phyloP scores from a whole-genome alignment of 768 basidiomycete species.

The Leccinum aurantiacum region DNA sequence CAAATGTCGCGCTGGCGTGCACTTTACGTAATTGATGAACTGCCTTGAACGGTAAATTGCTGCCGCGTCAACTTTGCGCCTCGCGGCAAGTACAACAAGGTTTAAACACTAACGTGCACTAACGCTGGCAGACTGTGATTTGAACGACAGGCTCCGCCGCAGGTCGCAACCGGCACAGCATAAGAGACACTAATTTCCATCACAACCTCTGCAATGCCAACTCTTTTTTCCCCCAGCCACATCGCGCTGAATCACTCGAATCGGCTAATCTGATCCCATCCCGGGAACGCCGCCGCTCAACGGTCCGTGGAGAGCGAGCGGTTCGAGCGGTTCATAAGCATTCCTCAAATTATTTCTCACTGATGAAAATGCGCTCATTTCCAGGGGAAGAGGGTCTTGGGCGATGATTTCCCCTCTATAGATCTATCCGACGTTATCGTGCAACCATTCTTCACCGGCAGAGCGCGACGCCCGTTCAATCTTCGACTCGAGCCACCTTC shows the following conservation, averaged over 20 bases:
- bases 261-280: background rate
- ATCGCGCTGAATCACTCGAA: background rate
- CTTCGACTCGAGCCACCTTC: slow-evolving; percentile 4
- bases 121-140: background rate
- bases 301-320: background rate
- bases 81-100: slow-evolving; percentile 2
- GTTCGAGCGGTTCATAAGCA: background rate
- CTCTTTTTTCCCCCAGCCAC: background rate
- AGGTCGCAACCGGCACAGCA: background rate
- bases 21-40: slow-evolving; percentile 5
- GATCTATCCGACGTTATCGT: slow-evolving; percentile 27
- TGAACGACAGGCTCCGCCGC: background rate
- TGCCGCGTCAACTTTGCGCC: background rate
- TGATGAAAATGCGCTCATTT: slow-evolving; percentile 5
- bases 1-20: background rate
- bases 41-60: background rate
- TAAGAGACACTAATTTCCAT: background rate
- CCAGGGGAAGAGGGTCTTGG: background rate
- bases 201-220: too few species aligned
- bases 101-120: background rate
- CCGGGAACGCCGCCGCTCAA: background rate
- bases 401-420: slow-evolving; percentile 10
- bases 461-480: slow-evolving; percentile 17
- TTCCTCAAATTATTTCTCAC: background rate
- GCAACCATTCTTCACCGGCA: slow-evolving; percentile 6